These are phyloP conservation scores for Boletus huronensis DNA, from an alignment of 768 basidiomycete species.

Conservation along the genomic window DNA sequence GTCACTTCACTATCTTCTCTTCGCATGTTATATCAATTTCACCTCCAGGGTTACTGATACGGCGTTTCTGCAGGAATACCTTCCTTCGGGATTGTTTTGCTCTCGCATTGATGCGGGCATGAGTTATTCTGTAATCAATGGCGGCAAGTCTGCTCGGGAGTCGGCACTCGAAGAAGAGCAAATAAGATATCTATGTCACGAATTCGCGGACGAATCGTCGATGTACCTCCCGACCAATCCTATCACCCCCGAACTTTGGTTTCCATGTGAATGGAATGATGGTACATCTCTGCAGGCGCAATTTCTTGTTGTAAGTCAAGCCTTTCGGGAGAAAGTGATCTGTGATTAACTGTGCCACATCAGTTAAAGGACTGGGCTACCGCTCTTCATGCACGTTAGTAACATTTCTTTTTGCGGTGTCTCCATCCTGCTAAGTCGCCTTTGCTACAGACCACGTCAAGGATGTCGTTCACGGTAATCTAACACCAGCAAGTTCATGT, in stretches of 20 bases:
- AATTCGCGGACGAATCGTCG: background rate
- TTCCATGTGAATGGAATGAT: background rate
- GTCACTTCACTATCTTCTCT: background rate
- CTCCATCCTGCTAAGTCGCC: background rate
- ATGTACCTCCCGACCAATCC: background rate
- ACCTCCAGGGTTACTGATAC: background rate
- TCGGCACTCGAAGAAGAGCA: no score
- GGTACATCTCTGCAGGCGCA: background rate
- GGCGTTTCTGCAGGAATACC: background rate
- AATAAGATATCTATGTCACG: no score
- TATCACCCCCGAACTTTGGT: no score
- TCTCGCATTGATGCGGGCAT: background rate
- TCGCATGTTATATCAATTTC: background rate
- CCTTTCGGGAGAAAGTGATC: background rate
- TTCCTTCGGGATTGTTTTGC: background rate
- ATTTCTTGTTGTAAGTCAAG: constrained; percentile 2
- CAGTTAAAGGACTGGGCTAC: constrained; percentile 10
- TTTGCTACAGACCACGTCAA: background rate
- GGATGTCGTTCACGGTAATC: constrained; percentile 1
- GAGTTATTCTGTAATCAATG: background rate
- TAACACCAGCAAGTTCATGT: constrained; percentile 4
- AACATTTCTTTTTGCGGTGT: background rate
- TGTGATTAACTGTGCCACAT: background rate
- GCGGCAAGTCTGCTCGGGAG: background rate
- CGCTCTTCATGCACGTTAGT: background rate